Base-by-base conservation (phyloP, 2,329 filamentous ascomycete species). In the Pseudocercospora pini-densiflorae region DNA sequence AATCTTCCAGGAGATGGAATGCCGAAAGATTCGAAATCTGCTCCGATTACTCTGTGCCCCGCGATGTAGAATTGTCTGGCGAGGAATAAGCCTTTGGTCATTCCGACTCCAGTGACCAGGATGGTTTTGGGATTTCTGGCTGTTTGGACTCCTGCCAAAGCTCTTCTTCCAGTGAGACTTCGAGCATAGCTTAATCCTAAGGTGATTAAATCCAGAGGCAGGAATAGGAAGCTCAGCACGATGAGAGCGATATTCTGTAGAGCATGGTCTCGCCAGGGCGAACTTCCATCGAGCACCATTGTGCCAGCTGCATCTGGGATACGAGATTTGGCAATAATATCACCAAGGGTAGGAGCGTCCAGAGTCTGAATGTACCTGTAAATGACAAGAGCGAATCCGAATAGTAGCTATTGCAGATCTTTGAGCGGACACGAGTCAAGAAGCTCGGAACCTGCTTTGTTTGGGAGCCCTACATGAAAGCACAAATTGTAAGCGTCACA, bases 31-130 rank as follows among this genome's bases (percentile, higher is more conserved):
- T 87, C 83, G 60, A 89, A 87, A 73, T 92, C 90, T 10, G 90
- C 90, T 4, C 90, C 91, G 47, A 93, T 85, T 45, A 93, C 90
- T n/a, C 84, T 83, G 75, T 93, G 89, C 2, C 89, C 89, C 0
- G 84, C 83, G 47, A 63, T 45, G 70, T 90, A 83, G 76, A 93
- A 90, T 3, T 86, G 77, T 36, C 91, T 86, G 4, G 90, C 89
- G 8, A 94, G 79, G 0, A 82, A 80, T 2, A 93, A 82, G 3
- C 90, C 91, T 75, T 92, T 91, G 51, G 87, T 84, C 85, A 92
- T 93, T 54, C 88, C 87, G 2, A 93, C 83, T 1, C 91, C 91
- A 0, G 91, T 93, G 49, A 94, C 85, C 14, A 94, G 84, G 40
- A 93, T 81, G 0, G 85, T 90, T 62, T 83, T 84, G 1, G 80